Base-by-base conservation (phyloP, 305 asterid species). In the Solanum hybrid region DNA sequence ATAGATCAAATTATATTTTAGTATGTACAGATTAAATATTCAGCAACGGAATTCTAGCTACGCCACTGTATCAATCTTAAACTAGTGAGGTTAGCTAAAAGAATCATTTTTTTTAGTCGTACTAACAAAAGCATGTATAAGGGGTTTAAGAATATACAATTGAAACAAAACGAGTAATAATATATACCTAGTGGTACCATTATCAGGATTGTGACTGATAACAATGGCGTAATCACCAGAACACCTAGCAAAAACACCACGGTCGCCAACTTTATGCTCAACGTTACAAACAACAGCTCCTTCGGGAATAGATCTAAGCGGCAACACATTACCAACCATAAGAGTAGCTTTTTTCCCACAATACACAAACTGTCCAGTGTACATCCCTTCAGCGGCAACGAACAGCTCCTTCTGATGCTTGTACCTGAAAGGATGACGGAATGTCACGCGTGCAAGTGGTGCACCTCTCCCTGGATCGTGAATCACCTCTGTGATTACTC, bases 381-480 rank as follows among this genome's bases (percentile, higher is more conserved):
- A 96, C 93, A 96, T 95, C 1, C 98, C 99, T 90, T 97, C 98
- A 45, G 99, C 97, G 76, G 99, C 99, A 81, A 96, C 94, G 91
- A 95, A 95, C n/a, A 96, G 93, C 95, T 97, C 99, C 95, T 97
- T 96, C 95, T 97, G 99, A 89, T 97, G 99, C 92, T 97, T 92
- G 93, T 87, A 94, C 4, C 99, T 91, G 94, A 97, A 97, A 4
- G 99, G 98, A 81, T 97, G 99, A 86, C 97, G 97, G 95, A 97
- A 97, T 80, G 98, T 94, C 73, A 97, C 95, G 1, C 96, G 95
- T 0, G 99, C 98, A 2, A 97, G 93, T 2, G 98, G 99, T 5
- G 99, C 99, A 15, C 98, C 99, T 12, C 99, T 96, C 8, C 98
- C 98, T 0, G 98, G 99, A 90, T 97, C 99, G 92, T 97, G 99